Evolutionary conservation across 2,329 filamentous ascomycete genomes (phyloP), one percentile per base, ranked within the genome.

Genomic region (Clonostachys rhizophaga): DNA sequence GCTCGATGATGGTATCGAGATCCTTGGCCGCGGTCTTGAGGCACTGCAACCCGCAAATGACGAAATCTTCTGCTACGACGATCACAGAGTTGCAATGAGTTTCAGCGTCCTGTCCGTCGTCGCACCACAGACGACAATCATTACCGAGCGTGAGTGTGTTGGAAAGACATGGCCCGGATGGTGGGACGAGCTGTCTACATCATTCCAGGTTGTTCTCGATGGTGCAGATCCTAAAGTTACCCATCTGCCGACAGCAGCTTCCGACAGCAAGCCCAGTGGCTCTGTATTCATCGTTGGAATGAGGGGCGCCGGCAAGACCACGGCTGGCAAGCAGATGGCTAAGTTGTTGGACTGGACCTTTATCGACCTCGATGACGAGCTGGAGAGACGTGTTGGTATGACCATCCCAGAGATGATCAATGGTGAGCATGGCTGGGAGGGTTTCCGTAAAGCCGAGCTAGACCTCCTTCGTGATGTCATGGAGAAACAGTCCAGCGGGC

Each of bases 81-180:
- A 99, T 60, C 94, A 99, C 64, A 87, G 94, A 50, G 91, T 99
- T 12, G 94, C 94, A 20, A 99, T 99, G 91, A 96, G 92, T 68
- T 96, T 99, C 68, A 94, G 91, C 54, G 91, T 99, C 7, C 74
- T 99, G 14, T 83, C 90, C 12, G 71, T 89, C 16, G 80, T 86
- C 33, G 79, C 87, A 1, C 85, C 88, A 2, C 67, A 80, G 8
- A 79, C 89, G 1, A 86, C 90, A 0, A 69, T 95, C 14, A 83
- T 99, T 45, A 78, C 89, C 3, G 94, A 99, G 64, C 87, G 91
- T 50, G 91, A 96, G 59, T 99, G 94, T 63, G 89, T 90, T 4
- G 91, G 88, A 39, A 99, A 99, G 75, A 99, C 94, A 3, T 99
- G 94, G 94, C 94, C 94, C 1, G 94, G 92, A 10, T 99, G 94